Base-by-base conservation (phyloP, 495 filamentous ascomycete genomes). In the Barbatosphaeria neglecta region DNA sequence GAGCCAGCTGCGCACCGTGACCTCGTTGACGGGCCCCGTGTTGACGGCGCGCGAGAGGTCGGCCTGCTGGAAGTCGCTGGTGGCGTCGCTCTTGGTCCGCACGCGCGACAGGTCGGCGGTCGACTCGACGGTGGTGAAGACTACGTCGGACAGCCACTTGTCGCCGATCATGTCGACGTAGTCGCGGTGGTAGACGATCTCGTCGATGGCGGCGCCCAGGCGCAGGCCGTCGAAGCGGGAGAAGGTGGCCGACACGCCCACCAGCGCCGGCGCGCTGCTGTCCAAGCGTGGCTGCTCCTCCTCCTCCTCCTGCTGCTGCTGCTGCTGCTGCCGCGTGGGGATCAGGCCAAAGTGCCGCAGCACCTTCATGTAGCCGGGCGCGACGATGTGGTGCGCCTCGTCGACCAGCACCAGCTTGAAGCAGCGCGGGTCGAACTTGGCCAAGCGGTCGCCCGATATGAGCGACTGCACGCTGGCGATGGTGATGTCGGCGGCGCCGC, bases 381-480 rank as follows among this genome's bases (percentile, higher is more conserved):
- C 84, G 25, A 95, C 90, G 42, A 97, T 95, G 64, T 97, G 92
- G 65, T 99, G 92, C n/a, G 88, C 90, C 60, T 99, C 92, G 54
- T 99, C 92, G 6, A 99, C 90, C 13, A 99, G 73, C 2, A 99
- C 65, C 0, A 99, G 77, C 60, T 99, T 99, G 71, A 90, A 96
- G 18, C 64, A 63, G 2, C 49, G 62, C 0, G 89, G 85, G 48
- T 95, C 80, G 54, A 88, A 97, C 52, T 94, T 96, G 25, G 55
- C 42, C 13, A 96, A 72, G 22, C 92, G 75, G 40, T 88, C 80
- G 15, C 75, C 71, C 3, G 83, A 89, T 0, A 70, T 74, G 38
- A 99, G 77, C 50, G 84, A 93, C 52, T 81, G 77, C 24, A 97
- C 69, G 4, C 88, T 95, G n/a, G 90, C 93, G 44, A 97, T 73